Evolutionary conservation across 75 land plant species (phyloP).

Genomic region (Picea sitchensis): DNA sequence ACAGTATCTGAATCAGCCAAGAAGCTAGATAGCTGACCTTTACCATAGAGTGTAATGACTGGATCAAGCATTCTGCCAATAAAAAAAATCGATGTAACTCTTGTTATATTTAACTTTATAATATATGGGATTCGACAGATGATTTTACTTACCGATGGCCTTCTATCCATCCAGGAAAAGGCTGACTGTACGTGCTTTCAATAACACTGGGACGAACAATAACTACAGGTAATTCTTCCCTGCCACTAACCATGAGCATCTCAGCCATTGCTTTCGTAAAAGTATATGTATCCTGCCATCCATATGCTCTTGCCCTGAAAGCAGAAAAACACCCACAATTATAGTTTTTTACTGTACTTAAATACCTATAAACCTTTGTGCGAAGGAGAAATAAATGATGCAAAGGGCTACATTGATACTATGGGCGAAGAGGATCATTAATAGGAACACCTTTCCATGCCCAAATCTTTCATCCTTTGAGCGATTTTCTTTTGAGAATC

Average conservation of each 20-base stretch:
- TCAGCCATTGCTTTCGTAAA: constrained; percentile 96
- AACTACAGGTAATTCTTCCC: constrained; percentile 70
- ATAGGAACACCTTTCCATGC: constrained; percentile 54
- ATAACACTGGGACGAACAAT: constrained; percentile 81
- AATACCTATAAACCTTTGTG: background rate
- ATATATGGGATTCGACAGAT: background rate
- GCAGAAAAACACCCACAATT: too few species aligned
- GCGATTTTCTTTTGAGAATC: constrained; percentile 6
- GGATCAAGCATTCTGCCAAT: constrained; percentile 93
- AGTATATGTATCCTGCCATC: constrained; percentile 96
- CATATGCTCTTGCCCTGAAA: constrained; percentile 63
- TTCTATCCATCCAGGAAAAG: constrained; percentile 97
- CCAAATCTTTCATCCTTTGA: constrained; percentile 68
- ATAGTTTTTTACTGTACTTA: too few species aligned
- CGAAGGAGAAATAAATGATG: background rate
- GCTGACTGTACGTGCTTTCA: constrained; percentile 80
- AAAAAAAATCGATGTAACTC: background rate
- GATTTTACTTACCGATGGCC: constrained; percentile 42
- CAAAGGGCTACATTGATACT: background rate
- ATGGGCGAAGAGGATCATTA: background rate
- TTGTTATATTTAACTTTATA: background rate
- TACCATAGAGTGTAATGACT: constrained; percentile 74
- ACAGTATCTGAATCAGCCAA: constrained; percentile 76
- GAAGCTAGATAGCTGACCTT: constrained; percentile 81
- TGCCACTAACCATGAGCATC: constrained; percentile 56